Percentiles rank a stretch among this genome's conserved stretches.
These are phyloP conservation scores for Trypanosoma mega DNA, from an alignment of 208 protist species.

Conservation along the genomic window DNA sequence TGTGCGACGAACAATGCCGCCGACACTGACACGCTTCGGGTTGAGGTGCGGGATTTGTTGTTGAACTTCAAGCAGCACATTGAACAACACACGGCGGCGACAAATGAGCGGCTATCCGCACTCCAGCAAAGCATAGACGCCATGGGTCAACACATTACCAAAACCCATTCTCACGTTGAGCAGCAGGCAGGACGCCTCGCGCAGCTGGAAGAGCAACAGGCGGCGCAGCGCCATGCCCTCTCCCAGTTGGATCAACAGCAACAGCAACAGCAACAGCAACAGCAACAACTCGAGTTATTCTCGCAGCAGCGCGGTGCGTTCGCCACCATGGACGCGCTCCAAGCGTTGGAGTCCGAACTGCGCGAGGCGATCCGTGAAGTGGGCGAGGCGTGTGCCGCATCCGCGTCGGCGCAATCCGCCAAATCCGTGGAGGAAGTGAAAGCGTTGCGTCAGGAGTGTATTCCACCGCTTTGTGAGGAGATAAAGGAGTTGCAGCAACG, in stretches of 20 bases:
- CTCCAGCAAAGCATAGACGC: conserved; percentile 22
- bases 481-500: conserved; percentile 6
- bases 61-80: conserved; percentile 31
- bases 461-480: no score
- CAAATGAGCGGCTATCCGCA: conserved; percentile 14
- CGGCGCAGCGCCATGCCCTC: no score
- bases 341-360: not conserved
- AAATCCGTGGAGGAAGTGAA: no score
- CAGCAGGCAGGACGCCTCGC: conserved; percentile 14
- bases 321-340: not conserved
- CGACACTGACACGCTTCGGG: not conserved
- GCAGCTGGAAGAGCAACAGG: conserved; percentile 17
- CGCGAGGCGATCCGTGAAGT: not conserved
- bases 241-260: conserved; percentile 25
- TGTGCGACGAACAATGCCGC: not conserved
- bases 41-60: conserved; percentile 24
- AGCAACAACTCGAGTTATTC: no score
- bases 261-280: no score
- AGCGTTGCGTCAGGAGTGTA: no score
- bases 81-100: conserved; percentile 7
- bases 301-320: not conserved
- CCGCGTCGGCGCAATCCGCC: no score
- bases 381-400: not conserved
- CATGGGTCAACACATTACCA: no score
- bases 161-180: conserved; percentile 8